Evolutionary conservation across 2,329 filamentous ascomycete genomes (phyloP), one percentile per base, ranked within the genome.

Genomic region (Capronia coronata): DNA sequence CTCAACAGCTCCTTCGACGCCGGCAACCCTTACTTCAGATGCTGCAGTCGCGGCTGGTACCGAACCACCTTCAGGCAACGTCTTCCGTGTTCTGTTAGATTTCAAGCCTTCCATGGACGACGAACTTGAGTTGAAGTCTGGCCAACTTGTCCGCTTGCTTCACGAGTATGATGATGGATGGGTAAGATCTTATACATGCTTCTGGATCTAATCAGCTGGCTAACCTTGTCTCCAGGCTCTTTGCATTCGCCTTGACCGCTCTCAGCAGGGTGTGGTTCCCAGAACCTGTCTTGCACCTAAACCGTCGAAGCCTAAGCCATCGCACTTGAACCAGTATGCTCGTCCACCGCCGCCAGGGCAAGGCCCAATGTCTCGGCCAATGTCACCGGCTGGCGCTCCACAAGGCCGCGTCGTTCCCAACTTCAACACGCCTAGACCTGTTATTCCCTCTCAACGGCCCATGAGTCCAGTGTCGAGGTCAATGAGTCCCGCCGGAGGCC

Each of bases 111-210:
- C 86, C 2, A 84, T 97, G 76, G 85, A 88, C 4, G 93, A 98
- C 64, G 93, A 98, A 69, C 75, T 98, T 63, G 86, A 82, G 55
- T 76, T 98, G 38, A 78, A 75, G 55, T 80, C 84, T 50, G 93
- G 93, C 45, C 83, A 94, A 55, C 75, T 98, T 42, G 87, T 97
- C 43, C 80, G 91, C 57, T 74, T 98, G 57, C 75, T 97, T 45
- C 91, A 97, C 64, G 90, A 95, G 69, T 98, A 97, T 63, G 93
- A 98, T 65, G 93, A 98, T 70, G 93, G 93, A 62, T 98, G 93
- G 93, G 87, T 91, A 78, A 78, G 86, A 27, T 27, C 25, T 5
- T 77, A 13, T 48, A 21, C n/a, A 11, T 9, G 13, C 13, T n/a
- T 41, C 13, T 8, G n/a, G 19, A 11, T 25, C 13, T 46, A 52